Evolutionary conservation across 371 early-diverging fungal species (phyloP).

Genomic region (Mucor ambiguus): DNA sequence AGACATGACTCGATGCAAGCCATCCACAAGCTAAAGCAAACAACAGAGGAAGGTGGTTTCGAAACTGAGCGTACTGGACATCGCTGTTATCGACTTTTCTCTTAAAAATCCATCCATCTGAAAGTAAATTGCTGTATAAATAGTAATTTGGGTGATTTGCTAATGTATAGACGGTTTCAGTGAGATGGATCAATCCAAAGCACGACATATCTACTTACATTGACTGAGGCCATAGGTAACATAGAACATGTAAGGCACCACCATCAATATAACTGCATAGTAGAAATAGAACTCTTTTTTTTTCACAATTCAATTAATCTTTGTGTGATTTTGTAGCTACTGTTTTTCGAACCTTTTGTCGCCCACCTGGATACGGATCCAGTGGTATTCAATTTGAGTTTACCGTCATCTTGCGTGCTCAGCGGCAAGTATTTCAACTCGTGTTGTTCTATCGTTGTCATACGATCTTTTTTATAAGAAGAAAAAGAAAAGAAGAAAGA

Average conservation of each 20-base stretch:
- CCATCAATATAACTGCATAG: conserved; percentile 59
- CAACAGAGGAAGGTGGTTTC: conserved; percentile 71
- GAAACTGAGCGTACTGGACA: conserved; percentile 79
- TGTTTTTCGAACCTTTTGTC: conserved; percentile 32
- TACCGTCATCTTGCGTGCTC: not conserved
- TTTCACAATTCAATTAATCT: not conserved
- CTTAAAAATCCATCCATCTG: conserved; percentile 69
- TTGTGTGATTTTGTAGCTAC: not conserved
- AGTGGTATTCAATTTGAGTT: not conserved
- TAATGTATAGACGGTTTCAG: not conserved
- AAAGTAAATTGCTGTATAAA: conserved; percentile 55
- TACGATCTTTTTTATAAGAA: not conserved
- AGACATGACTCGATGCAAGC: conserved; percentile 38
- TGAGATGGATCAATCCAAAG: not conserved
- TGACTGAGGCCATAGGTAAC: conserved; percentile 63
- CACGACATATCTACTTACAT: conserved; percentile 32
- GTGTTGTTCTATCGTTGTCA: conserved; percentile 6
- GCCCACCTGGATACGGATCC: conserved; percentile 33
- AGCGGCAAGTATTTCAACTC: not conserved
- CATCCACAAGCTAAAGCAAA: conserved; percentile 53
- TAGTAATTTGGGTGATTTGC: conserved; percentile 56
- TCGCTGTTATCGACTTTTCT: conserved; percentile 84
- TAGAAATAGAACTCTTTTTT: conserved; percentile 83
- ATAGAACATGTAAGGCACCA: conserved; percentile 70
- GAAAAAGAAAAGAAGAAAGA: not conserved